A percentile compares a stretch with the other conserved stretches of the same genome.
Evolutionary conservation across 345 rosid genomes (phyloP).

Genomic region (Kandelia obovata): DNA sequence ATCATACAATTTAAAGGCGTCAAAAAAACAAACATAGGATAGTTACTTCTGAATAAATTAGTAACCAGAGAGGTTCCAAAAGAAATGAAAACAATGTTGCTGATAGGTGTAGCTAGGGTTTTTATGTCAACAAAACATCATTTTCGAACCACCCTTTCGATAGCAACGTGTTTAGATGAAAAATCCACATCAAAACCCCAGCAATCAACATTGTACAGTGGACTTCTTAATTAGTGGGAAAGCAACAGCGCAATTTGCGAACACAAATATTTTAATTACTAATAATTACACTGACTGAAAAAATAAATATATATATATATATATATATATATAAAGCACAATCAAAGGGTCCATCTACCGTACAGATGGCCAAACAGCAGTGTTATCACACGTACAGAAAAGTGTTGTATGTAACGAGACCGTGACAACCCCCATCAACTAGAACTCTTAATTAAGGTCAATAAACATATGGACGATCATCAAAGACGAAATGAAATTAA

Average conservation of each 20-base stretch:
- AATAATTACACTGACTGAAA: not conserved
- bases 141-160: constrained; percentile 46
- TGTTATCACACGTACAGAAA: not conserved
- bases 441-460: constrained; percentile 5
- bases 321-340: not conserved
- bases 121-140: constrained; percentile 42
- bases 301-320: not conserved
- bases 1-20: constrained; percentile 20
- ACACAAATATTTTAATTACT: not conserved
- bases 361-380: constrained; percentile 5
- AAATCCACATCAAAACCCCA: constrained; percentile 35
- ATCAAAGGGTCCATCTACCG: not conserved
- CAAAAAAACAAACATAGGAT: not conserved
- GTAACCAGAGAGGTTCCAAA: not conserved
- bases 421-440: constrained; percentile 9
- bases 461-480: not conserved
- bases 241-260: not conserved
- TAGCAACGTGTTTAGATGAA: constrained; percentile 35
- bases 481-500: not conserved
- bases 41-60: not conserved
- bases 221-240: constrained; percentile 22
- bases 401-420: constrained; percentile 3
- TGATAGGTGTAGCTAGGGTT: constrained; percentile 39
- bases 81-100: not conserved
- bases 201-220: constrained; percentile 22